Evolutionary conservation across 495 filamentous ascomycete genomes (phyloP), one percentile per base, ranked within the genome.

Genomic region (Daldinia loculata): DNA sequence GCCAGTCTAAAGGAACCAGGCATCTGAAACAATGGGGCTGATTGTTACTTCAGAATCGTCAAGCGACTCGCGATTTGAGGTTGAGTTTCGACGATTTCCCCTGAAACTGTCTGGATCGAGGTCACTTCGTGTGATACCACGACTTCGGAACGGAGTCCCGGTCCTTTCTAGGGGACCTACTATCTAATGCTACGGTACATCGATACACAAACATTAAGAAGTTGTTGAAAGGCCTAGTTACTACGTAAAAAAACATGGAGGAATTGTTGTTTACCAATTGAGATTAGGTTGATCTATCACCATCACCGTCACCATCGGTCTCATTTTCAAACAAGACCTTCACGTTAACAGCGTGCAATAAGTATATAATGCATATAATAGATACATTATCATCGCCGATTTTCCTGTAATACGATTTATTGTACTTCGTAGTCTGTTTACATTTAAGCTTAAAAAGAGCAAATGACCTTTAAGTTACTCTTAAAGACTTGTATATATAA

Each of bases 21-120:
- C 43, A 12, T 68, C 70, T 73, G 70, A 73, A 73, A 73, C 70
- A 69, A 69, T 66, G 70, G 70, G 66, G 57, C 61, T 63, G 57
- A 36, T 58, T 65, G 56, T 63, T 41, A 57, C 63, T 53, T 66
- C 56, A 61, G 57, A 69, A 62, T 62, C 29, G 38, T 66, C 36
- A 61, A 69, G 61, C 52, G 41, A 56, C 62, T 66, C 29, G 66
- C 43, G 56, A 61, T 63, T 72, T 43, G 66, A 56, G 29, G 66
- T 60, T 30, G 39, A 48, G 36, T 61, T 59, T 60, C 60, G 56
- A 55, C 19, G 50, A 41, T 50, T 70, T 63, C 59, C 71, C 71
- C 70, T 67, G 70, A 48, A 74, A 70, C 71, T 56, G 58, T 59
- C 55, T 64, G 67, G 67, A 67, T 70, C 67, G 63, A 67, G 66